Conservation (phyloP, 1,284 basidiomycete species). For the Cryptococcus sp. region DNA sequence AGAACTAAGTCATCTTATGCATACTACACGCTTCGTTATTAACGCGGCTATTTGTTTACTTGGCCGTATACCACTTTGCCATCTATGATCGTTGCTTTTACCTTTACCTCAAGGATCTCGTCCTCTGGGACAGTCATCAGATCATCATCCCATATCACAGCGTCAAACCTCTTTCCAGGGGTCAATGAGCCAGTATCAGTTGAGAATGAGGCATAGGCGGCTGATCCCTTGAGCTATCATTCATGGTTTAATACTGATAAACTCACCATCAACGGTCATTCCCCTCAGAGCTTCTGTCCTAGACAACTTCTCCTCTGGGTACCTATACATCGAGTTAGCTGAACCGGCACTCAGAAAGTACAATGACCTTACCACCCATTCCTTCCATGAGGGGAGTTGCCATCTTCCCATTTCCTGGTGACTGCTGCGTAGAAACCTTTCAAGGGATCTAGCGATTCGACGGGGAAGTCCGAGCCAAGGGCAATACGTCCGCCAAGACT, state of each 20-base stretch:
- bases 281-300: slow-evolving; percentile 61
- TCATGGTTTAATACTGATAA: neutral
- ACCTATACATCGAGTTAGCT: slow-evolving; percentile 65
- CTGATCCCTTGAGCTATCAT: slow-evolving; percentile 10
- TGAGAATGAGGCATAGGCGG: slow-evolving; percentile 79
- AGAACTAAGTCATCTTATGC: no score
- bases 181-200: slow-evolving; percentile 61
- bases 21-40: no score
- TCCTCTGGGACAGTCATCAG: slow-evolving; percentile 62
- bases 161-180: slow-evolving; percentile 76
- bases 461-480: slow-evolving; percentile 86
- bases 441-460: slow-evolving; percentile 56
- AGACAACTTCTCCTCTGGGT: slow-evolving; percentile 63
- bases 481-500: slow-evolving; percentile 58
- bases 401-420: slow-evolving; percentile 62
- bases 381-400: slow-evolving; percentile 72
- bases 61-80: slow-evolving; percentile 60
- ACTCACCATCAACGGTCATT: slow-evolving; percentile 68
- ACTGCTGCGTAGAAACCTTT: slow-evolving; percentile 81
- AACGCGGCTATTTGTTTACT: neutral
- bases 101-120: slow-evolving; percentile 67
- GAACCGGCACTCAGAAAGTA: neutral
- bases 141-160: slow-evolving; percentile 72
- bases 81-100: slow-evolving; percentile 72
- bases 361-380: slow-evolving; percentile 64